phyloP scores from a whole-genome alignment of 139 green algal genomes.

The Nannochloris sp. region DNA sequence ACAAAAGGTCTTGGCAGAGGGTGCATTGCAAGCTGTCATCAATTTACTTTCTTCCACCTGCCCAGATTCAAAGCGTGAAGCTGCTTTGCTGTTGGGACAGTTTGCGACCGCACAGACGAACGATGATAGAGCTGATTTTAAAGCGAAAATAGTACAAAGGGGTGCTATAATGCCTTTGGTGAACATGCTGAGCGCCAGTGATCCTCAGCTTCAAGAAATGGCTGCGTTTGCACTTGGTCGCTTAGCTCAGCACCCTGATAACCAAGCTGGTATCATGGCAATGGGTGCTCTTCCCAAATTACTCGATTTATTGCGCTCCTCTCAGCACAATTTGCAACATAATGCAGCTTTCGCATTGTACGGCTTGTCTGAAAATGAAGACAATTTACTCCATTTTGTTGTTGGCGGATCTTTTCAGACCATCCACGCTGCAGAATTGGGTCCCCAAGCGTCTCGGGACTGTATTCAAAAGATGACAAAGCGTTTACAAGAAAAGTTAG shows the following conservation, averaged over 20 bases:
- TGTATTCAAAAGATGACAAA: slow-evolving; percentile 96
- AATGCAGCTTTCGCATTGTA: slow-evolving; percentile 95
- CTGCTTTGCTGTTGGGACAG: slow-evolving; percentile 93
- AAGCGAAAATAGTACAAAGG: slow-evolving; percentile 85
- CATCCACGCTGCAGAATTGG: slow-evolving; percentile 63
- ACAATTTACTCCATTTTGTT: slow-evolving; percentile 94
- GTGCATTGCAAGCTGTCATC: slow-evolving; percentile 97
- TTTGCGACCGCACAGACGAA: slow-evolving; percentile 85
- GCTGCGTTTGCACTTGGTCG: slow-evolving; percentile 94
- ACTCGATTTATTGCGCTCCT: slow-evolving; percentile 84
- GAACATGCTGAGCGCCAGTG: slow-evolving; percentile 72
- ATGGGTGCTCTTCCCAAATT: slow-evolving; percentile 74
- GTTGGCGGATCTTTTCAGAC: slow-evolving; percentile 55
- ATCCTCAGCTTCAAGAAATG: slow-evolving; percentile 90
- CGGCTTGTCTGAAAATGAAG: slow-evolving; percentile 92
- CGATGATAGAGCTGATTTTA: slow-evolving; percentile 73
- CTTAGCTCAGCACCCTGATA: slow-evolving; percentile 90
- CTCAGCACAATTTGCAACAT: slow-evolving; percentile 79
- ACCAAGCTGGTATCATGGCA: slow-evolving; percentile 84
- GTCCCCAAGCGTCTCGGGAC: slow-evolving; percentile 71
- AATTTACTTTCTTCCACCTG: slow-evolving; percentile 73
- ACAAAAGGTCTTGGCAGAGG: slow-evolving; percentile 64
- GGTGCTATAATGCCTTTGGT: slow-evolving; percentile 91
- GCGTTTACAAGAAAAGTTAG: slow-evolving; percentile 82
- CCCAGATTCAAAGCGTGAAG: slow-evolving; percentile 88